phyloP scores from a whole-genome alignment of 495 filamentous ascomycete species.

The Astrothelium subdiscretum region DNA sequence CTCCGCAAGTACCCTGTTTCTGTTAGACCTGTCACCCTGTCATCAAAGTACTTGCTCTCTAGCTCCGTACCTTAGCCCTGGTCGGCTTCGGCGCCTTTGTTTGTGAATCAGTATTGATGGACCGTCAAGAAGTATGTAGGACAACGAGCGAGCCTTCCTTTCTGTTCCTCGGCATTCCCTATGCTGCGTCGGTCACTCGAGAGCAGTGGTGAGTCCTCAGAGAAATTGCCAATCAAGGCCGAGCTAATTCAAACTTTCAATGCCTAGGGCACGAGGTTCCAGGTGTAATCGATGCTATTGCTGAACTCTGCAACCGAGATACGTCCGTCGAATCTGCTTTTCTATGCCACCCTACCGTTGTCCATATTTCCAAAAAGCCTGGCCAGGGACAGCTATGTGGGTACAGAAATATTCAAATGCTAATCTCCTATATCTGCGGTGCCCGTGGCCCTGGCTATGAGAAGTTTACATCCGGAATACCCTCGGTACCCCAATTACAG shows the following conservation, averaged over 20 bases:
- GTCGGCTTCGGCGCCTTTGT: neutral
- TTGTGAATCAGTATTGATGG: conserved; percentile 23
- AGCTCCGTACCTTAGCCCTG: neutral
- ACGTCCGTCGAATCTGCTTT: conserved; percentile 56
- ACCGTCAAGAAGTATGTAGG: conserved; percentile 34
- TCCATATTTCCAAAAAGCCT: conserved; percentile 70
- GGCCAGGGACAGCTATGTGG: conserved; percentile 85
- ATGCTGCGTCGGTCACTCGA: neutral
- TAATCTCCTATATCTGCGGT: conserved; percentile 63
- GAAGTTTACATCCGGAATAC: conserved; percentile 34
- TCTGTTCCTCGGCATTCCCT: neutral
- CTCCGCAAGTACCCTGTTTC: too few relatives aligned
- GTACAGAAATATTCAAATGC: conserved; percentile 95
- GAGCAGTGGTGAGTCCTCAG: neutral
- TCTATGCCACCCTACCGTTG: conserved; percentile 60
- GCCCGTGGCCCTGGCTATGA: conserved; percentile 44
- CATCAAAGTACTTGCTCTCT: too few relatives aligned
- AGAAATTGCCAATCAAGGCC: neutral
- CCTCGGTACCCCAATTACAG: conserved; percentile 70
- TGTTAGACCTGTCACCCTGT: too few relatives aligned
- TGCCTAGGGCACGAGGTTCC: conserved; percentile 46
- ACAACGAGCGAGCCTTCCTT: conserved; percentile 20
- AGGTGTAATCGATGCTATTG: conserved; percentile 58
- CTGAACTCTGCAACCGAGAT: conserved; percentile 59
- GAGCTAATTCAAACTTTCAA: neutral